A percentile compares a stretch with the other conserved stretches of the same genome.
phyloP scores from a whole-genome alignment of 495 filamentous ascomycete species.

The Usnea hakonensis region DNA sequence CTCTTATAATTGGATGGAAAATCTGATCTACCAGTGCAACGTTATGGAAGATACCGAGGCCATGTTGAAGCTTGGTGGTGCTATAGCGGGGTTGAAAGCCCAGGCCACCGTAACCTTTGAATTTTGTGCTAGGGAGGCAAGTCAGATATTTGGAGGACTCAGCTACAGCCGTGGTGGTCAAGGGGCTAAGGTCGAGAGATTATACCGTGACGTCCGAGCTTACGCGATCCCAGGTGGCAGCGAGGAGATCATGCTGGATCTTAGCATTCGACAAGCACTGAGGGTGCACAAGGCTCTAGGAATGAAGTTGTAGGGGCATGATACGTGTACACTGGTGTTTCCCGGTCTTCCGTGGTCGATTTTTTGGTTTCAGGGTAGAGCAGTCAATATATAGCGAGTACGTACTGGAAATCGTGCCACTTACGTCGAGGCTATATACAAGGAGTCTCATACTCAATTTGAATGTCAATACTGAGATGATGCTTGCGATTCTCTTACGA shows the following conservation, averaged over 20 bases:
- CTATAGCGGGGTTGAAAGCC: constrained; percentile 90
- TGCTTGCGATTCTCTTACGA: too few relatives aligned
- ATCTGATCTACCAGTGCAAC: constrained; percentile 84
- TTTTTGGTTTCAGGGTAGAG: neutral
- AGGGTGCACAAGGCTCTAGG: constrained; percentile 84
- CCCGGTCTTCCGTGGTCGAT: neutral
- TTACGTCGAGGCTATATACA: neutral
- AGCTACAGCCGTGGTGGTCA: constrained; percentile 91
- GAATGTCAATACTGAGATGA: neutral
- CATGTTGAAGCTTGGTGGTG: constrained; percentile 89
- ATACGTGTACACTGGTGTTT: neutral
- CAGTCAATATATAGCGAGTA: neutral
- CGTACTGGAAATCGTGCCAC: neutral
- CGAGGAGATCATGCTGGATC: constrained; percentile 98
- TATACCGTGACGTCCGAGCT: constrained; percentile 94
- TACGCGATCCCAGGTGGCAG: constrained; percentile 95
- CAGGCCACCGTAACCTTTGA: constrained; percentile 90
- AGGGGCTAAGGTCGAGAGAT: constrained; percentile 88
- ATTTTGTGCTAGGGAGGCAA: constrained; percentile 93
- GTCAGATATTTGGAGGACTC: constrained; percentile 94
- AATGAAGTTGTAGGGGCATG: constrained; percentile 73
- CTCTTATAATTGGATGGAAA: constrained; percentile 95
- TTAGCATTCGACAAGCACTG: constrained; percentile 89
- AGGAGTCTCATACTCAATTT: neutral
- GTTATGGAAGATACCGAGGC: constrained; percentile 91